Percentiles rank a stretch among this genome's conserved stretches.
These are phyloP conservation scores for Allium sativum DNA, from an alignment of 106 monocot species.

Conservation along the genomic window DNA sequence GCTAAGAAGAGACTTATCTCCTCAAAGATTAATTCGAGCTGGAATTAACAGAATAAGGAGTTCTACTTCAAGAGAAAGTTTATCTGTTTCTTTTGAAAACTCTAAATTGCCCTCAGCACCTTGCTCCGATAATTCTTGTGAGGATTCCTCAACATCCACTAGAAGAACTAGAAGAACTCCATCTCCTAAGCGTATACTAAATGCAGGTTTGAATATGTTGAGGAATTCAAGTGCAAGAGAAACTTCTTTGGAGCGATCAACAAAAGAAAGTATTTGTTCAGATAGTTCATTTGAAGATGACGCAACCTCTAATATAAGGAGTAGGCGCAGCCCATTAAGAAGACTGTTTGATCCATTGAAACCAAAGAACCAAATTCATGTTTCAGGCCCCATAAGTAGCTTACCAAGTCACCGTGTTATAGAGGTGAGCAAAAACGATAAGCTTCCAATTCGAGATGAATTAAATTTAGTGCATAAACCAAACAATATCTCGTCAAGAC, in stretches of 20 bases:
- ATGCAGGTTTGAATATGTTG: conserved; percentile 6
- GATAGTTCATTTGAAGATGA: conserved; percentile 7
- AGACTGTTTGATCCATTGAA: conserved; percentile 53
- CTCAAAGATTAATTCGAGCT: conserved; percentile 9
- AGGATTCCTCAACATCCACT: conserved; percentile 1
- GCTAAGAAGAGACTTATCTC: conserved; percentile 6
- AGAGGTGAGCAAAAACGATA: neutral
- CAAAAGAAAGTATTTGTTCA: neutral
- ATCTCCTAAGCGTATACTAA: conserved; percentile 4
- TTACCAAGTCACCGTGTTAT: conserved; percentile 7
- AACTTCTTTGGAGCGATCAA: neutral
- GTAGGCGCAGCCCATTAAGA: conserved; percentile 41
- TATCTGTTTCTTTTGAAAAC: too few species aligned
- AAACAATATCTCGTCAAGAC: conserved; percentile 21
- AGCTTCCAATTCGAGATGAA: conserved; percentile 12
- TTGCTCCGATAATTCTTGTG: conserved; percentile 6
- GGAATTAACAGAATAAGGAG: conserved; percentile 24
- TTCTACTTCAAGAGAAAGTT: conserved; percentile 26
- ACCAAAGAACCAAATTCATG: conserved; percentile 18
- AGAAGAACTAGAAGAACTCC: conserved; percentile 16
- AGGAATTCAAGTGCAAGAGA: conserved; percentile 8
- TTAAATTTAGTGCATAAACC: conserved; percentile 1
- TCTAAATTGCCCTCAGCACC: neutral
- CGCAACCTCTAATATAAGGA: conserved; percentile 16
- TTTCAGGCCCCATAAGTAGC: conserved; percentile 3